Evolutionary conservation across 495 filamentous ascomycete genomes (phyloP), one percentile per base, ranked within the genome.

Genomic region (Lasiosphaeria miniovina): DNA sequence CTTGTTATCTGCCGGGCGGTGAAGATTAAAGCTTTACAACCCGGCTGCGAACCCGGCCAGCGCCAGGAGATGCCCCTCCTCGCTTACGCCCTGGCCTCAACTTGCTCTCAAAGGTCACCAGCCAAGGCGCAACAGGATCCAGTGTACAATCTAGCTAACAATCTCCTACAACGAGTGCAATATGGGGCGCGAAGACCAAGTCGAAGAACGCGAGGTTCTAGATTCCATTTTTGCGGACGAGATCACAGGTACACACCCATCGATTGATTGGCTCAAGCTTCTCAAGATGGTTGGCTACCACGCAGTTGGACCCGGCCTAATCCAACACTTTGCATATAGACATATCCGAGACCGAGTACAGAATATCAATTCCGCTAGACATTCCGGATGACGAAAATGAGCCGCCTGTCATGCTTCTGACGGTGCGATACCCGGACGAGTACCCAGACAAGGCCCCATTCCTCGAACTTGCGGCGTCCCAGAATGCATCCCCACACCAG

Each of bases 151-250:
- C 32, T 51, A 24, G 12, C 49, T 14, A 48, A 15, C 11, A 12
- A 32, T 10, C 6, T 34, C 24, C 31, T 45, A 35, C 12, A 35
- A 46, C 24, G 31, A 50, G 6, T 10, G 15, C 56, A 85, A 63
- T 9, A 98, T 97, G 94, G 93, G 93, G 33, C 84, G 82, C 67
- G 94, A 98, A 77, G 94, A 98, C 58, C 94, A 98, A 73, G 76
- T 84, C 54, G 93, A 98, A 77, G 94, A 98, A 80, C 88, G 93
- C 64, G 94, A 97, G 72, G 93, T 98, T 56, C 90, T 98, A 63
- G 91, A 93, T 68, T 96, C 92, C 56, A 99, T 99, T 65, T 99
- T 96, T 68, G 93, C 95, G 11, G 95, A 99, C 40, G 95, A 99
- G 73, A 96, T 98, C 53, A 90, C 87, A 82, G 89, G 93, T 95